Conservation (phyloP, 345 rosid species). For the Eucalyptus tenuipes region DNA sequence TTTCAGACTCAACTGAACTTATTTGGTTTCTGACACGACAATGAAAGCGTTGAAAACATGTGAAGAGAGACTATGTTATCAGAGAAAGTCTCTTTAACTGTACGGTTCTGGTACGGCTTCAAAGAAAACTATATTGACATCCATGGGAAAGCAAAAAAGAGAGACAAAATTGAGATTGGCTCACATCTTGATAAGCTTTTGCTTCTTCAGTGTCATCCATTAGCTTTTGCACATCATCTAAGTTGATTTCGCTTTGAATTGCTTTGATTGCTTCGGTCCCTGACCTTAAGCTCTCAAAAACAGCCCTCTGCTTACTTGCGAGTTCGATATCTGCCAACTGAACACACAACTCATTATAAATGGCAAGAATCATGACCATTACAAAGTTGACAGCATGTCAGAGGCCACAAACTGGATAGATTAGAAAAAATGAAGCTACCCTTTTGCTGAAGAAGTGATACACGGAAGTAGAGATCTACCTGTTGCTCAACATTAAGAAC, state of each 20-base stretch:
- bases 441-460: background rate
- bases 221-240: constrained; percentile 87
- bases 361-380: background rate
- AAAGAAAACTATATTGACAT: background rate
- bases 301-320: constrained; percentile 91
- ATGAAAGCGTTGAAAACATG: background rate
- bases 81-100: background rate
- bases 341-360: background rate
- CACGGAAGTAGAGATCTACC: constrained; percentile 16
- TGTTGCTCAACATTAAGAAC: constrained; percentile 95
- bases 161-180: constrained; percentile 2
- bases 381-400: background rate
- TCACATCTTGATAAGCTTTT: constrained; percentile 91
- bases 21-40: background rate
- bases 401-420: background rate
- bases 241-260: constrained; percentile 74
- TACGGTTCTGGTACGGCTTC: background rate
- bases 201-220: constrained; percentile 97
- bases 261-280: constrained; percentile 80
- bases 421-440: background rate
- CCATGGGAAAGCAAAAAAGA: background rate
- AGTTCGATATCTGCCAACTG: constrained; percentile 95
- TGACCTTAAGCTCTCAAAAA: constrained; percentile 81
- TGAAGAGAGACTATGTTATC: background rate
- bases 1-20: background rate